Conservation (phyloP, 495 filamentous ascomycete species). For the Durotheca rogersii region DNA sequence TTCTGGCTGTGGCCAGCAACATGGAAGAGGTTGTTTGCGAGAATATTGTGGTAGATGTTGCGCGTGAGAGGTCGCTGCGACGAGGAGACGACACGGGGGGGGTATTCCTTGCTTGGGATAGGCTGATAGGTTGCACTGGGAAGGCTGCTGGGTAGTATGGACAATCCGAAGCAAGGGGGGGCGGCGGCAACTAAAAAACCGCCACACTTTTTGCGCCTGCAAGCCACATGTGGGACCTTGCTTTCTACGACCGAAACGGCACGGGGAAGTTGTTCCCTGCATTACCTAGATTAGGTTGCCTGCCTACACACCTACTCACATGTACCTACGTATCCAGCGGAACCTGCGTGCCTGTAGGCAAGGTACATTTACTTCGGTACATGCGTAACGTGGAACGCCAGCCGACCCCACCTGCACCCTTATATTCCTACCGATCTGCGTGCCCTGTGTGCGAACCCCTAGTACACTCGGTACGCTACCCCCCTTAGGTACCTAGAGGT, state of each 20-base stretch:
- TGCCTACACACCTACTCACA: background rate
- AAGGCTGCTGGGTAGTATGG: constrained; percentile 10
- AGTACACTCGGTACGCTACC: too few species aligned
- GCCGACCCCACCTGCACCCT: too few species aligned
- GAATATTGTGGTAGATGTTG: constrained; percentile 1
- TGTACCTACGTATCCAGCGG: too few species aligned
- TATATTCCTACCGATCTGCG: too few species aligned
- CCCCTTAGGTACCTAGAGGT: too few species aligned
- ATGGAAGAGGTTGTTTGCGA: constrained; percentile 5
- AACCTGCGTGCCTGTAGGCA: too few species aligned
- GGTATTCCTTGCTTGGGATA: constrained; percentile 10
- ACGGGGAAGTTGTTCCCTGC: constrained; percentile 8
- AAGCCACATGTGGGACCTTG: constrained; percentile 16
- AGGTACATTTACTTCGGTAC: too few species aligned
- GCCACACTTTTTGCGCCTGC: constrained; percentile 21
- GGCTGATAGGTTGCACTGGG: constrained; percentile 16
- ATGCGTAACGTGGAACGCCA: too few species aligned
- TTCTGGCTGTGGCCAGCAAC: constrained; percentile 1
- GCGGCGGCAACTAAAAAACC: constrained; percentile 17
- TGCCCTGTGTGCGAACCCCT: too few species aligned
- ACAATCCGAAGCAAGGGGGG: constrained; percentile 11
- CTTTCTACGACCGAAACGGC: too few species aligned
- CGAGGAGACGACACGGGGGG: constrained; percentile 1
- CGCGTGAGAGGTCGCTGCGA: constrained; percentile 16
- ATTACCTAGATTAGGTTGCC: too few species aligned